A percentile compares a stretch with the other conserved stretches of the same genome.
Evolutionary conservation across 2,329 filamentous ascomycete genomes (phyloP).

Genomic region (Neopestalotiopsis rosae): DNA sequence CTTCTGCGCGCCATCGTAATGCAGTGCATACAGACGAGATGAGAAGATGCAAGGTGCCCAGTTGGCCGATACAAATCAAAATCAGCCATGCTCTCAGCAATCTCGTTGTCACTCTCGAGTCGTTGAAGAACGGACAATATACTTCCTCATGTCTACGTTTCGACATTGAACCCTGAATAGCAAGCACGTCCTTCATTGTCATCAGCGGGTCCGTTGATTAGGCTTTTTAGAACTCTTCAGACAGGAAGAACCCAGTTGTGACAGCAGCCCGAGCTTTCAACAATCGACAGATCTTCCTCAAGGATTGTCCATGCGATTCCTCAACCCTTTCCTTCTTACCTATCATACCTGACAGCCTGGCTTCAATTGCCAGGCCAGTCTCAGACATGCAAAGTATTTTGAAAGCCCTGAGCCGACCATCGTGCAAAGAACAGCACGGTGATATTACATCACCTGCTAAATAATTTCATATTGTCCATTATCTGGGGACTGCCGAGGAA

Average conservation of each 20-base stretch:
- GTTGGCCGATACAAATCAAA: neutral
- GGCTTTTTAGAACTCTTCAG: neutral
- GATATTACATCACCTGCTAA: too few species aligned
- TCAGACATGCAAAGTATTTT: neutral
- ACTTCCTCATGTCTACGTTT: neutral
- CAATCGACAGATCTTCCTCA: neutral
- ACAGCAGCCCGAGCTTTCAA: neutral
- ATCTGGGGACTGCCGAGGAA: neutral
- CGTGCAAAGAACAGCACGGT: too few species aligned
- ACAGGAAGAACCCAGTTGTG: neutral
- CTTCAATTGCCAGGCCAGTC: neutral
- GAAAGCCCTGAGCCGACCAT: neutral
- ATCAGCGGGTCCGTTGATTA: neutral
- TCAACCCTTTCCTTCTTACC: neutral
- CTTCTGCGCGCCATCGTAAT: neutral
- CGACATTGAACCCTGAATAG: neutral
- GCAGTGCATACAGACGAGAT: neutral
- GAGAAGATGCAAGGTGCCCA: neutral
- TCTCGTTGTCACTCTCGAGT: neutral
- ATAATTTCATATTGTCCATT: too few species aligned
- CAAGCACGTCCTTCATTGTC: neutral
- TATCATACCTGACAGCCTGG: neutral
- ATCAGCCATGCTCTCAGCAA: neutral
- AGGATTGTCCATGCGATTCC: neutral
- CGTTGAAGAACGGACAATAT: neutral